Conservation (phyloP, 176 grass and related monocot genomes). For the Musa beccarii region DNA sequence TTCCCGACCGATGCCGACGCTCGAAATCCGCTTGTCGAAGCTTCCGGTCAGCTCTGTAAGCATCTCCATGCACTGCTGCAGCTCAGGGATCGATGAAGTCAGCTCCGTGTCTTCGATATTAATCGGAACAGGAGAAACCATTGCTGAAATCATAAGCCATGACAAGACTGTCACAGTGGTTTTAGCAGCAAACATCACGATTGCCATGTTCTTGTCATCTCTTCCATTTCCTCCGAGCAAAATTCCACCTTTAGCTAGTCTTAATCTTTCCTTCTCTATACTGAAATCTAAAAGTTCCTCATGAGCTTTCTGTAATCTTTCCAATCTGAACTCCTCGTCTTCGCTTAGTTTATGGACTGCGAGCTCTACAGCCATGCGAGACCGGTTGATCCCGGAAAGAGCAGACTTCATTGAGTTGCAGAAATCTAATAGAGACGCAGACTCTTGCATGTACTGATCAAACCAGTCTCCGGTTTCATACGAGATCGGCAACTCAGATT, state of each 20-base stretch:
- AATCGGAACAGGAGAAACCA: slow-evolving; percentile 29
- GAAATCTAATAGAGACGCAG: slow-evolving; percentile 68
- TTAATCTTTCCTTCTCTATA: slow-evolving; percentile 30
- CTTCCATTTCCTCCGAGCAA: slow-evolving; percentile 10
- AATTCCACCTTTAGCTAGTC: slow-evolving; percentile 10
- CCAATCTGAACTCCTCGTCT: slow-evolving; percentile 11
- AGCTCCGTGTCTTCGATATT: slow-evolving; percentile 7
- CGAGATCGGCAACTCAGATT: slow-evolving; percentile 36
- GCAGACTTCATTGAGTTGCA: slow-evolving; percentile 82
- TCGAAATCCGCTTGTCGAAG: slow-evolving; percentile 31
- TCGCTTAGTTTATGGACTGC: slow-evolving; percentile 24
- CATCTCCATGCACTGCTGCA: slow-evolving; percentile 60
- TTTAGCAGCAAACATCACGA: slow-evolving; percentile 69
- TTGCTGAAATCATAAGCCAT: slow-evolving; percentile 52
- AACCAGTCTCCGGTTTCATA: slow-evolving; percentile 43
- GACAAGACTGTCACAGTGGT: slow-evolving; percentile 53
- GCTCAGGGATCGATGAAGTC: slow-evolving; percentile 24
- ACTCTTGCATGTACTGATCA: slow-evolving; percentile 98
- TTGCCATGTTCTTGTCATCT: slow-evolving; percentile 32
- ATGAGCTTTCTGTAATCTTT: slow-evolving; percentile 5
- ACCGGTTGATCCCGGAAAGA: slow-evolving; percentile 45
- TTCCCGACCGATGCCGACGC: neutral
- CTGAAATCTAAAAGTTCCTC: slow-evolving; percentile 24
- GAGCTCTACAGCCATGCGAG: slow-evolving; percentile 65
- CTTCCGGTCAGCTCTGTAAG: slow-evolving; percentile 26